These are phyloP conservation scores for Juncus effusus DNA, from an alignment of 176 grass and related monocot species.

Conservation along the genomic window DNA sequence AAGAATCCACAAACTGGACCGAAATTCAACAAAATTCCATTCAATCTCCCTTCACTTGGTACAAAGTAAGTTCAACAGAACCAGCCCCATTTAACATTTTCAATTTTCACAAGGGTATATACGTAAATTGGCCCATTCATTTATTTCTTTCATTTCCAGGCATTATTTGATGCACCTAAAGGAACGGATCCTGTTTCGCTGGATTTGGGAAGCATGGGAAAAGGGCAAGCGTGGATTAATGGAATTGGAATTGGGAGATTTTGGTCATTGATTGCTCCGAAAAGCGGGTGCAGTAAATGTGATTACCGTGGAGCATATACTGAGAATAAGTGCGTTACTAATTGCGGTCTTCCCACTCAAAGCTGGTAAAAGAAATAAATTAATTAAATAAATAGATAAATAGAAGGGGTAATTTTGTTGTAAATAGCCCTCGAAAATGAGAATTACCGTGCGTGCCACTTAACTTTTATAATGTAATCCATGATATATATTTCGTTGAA, in stretches of 20 bases:
- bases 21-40: constrained; percentile 45
- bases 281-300: constrained; percentile 63
- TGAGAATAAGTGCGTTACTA: constrained; percentile 68
- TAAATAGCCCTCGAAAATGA: neutral
- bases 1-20: constrained; percentile 53
- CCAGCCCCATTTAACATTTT: neutral
- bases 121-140: neutral
- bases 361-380: constrained; percentile 51
- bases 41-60: constrained; percentile 71
- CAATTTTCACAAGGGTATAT: neutral
- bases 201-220: constrained; percentile 90
- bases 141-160: constrained; percentile 44
- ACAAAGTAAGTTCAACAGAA: constrained; percentile 49
- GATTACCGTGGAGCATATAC: constrained; percentile 68
- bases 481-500: neutral
- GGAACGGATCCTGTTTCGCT: constrained; percentile 69
- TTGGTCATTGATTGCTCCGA: constrained; percentile 65
- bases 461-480: neutral
- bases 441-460: neutral
- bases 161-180: constrained; percentile 68
- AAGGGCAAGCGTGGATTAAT: constrained; percentile 96
- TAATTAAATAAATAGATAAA: too few relatives aligned
- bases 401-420: neutral
- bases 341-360: constrained; percentile 86
- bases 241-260: constrained; percentile 76